phyloP scores from a whole-genome alignment of 345 rosid species.

The Rhizophora apiculata region DNA sequence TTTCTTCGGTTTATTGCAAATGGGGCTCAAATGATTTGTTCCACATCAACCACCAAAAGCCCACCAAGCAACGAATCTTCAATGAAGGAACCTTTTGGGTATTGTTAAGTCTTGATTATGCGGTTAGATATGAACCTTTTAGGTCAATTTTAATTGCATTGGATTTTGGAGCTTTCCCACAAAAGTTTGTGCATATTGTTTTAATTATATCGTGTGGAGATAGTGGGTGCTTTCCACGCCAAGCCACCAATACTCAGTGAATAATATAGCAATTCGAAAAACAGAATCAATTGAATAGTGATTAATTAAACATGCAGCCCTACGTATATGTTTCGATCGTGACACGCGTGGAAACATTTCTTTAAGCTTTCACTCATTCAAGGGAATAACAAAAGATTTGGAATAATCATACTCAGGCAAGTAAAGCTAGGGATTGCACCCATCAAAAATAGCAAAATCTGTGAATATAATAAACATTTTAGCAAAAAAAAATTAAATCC shows the following conservation, averaged over 20 bases:
- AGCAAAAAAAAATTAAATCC: too few relatives aligned
- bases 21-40: conserved; percentile 23
- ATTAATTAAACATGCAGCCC: neutral
- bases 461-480: too few relatives aligned
- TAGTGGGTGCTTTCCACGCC: conserved; percentile 15
- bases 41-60: conserved; percentile 11
- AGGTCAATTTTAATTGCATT: conserved; percentile 20
- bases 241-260: neutral
- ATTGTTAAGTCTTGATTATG: conserved; percentile 12
- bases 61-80: conserved; percentile 4
- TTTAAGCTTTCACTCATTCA: too few relatives aligned
- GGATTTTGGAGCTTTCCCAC: conserved; percentile 19
- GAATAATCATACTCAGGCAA: too few relatives aligned
- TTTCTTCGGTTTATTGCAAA: conserved; percentile 5
- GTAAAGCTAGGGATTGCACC: too few relatives aligned
- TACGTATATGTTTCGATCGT: too few relatives aligned
- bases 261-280: neutral
- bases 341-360: too few relatives aligned
- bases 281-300: neutral
- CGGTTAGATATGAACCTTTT: conserved; percentile 13
- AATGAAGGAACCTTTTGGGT: neutral
- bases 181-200: conserved; percentile 25
- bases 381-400: too few relatives aligned
- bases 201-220: conserved; percentile 14
- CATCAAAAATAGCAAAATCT: too few relatives aligned